Evolutionary conservation across 768 basidiomycete species (phyloP).

Genomic region (Leccinum longicurvipes): DNA sequence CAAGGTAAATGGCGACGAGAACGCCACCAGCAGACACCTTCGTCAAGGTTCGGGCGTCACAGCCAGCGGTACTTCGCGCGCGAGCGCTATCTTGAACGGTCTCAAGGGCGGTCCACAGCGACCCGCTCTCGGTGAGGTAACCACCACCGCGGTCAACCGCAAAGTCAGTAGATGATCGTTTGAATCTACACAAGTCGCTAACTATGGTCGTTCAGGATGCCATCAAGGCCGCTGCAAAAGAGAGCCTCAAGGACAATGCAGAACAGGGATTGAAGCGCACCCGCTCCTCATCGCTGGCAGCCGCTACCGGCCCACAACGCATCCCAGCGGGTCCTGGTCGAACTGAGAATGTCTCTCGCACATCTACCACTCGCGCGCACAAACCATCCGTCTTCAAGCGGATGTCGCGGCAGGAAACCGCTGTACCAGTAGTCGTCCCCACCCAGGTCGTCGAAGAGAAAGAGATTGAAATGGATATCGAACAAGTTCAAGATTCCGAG

Average conservation of each 20-base stretch:
- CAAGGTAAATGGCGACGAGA: conserved; percentile 71
- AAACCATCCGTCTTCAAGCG: conserved; percentile 37
- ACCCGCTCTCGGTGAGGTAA: conserved; percentile 78
- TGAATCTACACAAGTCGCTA: conserved; percentile 1
- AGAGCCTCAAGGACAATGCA: conserved; percentile 47
- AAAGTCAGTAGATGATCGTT: conserved; percentile 47
- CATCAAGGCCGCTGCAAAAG: conserved; percentile 54
- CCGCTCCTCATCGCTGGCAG: conserved; percentile 64
- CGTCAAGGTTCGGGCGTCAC: conserved; percentile 57
- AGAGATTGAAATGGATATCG: conserved; percentile 63
- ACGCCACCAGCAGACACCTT: conserved; percentile 64
- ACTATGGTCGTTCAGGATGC: conserved; percentile 25
- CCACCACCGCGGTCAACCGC: conserved; percentile 71
- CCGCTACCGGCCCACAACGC: conserved; percentile 61
- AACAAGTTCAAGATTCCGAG: conserved; percentile 37
- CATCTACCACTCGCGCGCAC: conserved; percentile 20
- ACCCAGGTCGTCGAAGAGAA: conserved; percentile 42
- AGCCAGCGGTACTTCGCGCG: conserved; percentile 46
- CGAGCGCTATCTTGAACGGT: conserved; percentile 37
- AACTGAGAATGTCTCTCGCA: conserved; percentile 41
- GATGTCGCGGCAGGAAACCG: conserved; percentile 41
- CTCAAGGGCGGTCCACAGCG: conserved; percentile 61
- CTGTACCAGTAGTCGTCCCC: conserved; percentile 41
- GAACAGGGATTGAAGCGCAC: conserved; percentile 56
- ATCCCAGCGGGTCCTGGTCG: conserved; percentile 64